These are phyloP conservation scores for Fusarium musae DNA, from an alignment of 2,329 filamentous ascomycete species.

Conservation along the genomic window DNA sequence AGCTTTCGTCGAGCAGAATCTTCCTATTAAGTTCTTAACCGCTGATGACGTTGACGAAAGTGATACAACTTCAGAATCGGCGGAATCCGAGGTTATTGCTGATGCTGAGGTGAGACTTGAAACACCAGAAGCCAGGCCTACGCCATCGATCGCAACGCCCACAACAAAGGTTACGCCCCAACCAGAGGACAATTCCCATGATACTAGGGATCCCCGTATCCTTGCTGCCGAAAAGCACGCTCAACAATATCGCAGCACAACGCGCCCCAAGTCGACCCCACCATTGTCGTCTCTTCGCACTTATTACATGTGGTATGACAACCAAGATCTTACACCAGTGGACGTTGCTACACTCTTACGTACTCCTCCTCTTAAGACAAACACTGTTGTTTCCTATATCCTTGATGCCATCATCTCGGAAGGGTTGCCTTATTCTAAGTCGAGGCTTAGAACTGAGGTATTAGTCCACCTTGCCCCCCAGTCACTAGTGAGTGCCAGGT, in stretches of 20 bases:
- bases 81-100: constrained; percentile 4
- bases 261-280: constrained; percentile 36
- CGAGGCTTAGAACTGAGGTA: constrained; percentile 59
- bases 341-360: constrained; percentile 67
- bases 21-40: constrained; percentile 67
- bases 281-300: constrained; percentile 59
- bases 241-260: constrained; percentile 50
- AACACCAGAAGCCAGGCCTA: not conserved
- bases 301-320: constrained; percentile 72
- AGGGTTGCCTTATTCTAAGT: constrained; percentile 60
- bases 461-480: constrained; percentile 49
- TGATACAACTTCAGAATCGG: constrained; percentile 48
- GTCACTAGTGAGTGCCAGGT: constrained; percentile 33
- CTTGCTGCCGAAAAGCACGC: constrained; percentile 56
- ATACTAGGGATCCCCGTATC: constrained; percentile 53
- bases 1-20: constrained; percentile 71
- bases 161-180: not conserved
- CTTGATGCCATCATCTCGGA: constrained; percentile 64
- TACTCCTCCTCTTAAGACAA: constrained; percentile 66
- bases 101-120: constrained; percentile 24
- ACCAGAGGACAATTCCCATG: not conserved
- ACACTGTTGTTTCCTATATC: constrained; percentile 69
- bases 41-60: constrained; percentile 43
- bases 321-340: constrained; percentile 59
- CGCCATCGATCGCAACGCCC: not conserved